Conservation (phyloP, 805 yeast genomes). For the Wickerhamiella brachini region DNA sequence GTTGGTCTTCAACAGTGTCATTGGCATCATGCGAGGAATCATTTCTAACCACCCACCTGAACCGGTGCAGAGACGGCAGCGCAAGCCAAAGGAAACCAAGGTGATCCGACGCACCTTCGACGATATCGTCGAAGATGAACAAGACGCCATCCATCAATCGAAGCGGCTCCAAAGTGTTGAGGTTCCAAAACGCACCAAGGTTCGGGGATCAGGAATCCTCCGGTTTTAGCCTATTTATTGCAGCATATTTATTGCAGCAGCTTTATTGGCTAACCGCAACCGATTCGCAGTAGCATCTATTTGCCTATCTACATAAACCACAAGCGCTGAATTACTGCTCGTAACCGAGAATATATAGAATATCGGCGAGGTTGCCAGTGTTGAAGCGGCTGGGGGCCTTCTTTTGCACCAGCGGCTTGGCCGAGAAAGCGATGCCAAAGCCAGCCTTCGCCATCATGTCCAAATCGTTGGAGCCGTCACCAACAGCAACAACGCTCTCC, state of each 20-base stretch:
- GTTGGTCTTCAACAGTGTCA: slow-evolving; percentile 62
- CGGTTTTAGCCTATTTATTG: too few relatives aligned
- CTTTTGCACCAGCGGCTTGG: slow-evolving; percentile 81
- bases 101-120: neutral
- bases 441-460: slow-evolving; percentile 88
- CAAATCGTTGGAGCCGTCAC: slow-evolving; percentile 95
- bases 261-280: too few relatives aligned
- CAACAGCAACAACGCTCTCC: slow-evolving; percentile 61
- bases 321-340: too few relatives aligned
- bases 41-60: neutral
- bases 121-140: neutral
- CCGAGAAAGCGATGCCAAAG: slow-evolving; percentile 93
- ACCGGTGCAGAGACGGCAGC: neutral
- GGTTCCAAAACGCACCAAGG: neutral
- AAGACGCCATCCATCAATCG: neutral
- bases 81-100: neutral
- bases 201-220: neutral
- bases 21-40: slow-evolving; percentile 38
- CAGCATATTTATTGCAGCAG: too few relatives aligned
- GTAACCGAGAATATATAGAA: slow-evolving; percentile 63
- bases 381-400: slow-evolving; percentile 76
- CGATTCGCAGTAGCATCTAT: too few relatives aligned
- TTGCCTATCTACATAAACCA: too few relatives aligned
- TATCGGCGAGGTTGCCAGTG: slow-evolving; percentile 55
- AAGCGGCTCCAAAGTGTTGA: neutral